A percentile compares a stretch with the other conserved stretches of the same genome.
These are phyloP conservation scores for Sanghuangporus baumii DNA, from an alignment of 1,284 basidiomycete species.

Conservation along the genomic window DNA sequence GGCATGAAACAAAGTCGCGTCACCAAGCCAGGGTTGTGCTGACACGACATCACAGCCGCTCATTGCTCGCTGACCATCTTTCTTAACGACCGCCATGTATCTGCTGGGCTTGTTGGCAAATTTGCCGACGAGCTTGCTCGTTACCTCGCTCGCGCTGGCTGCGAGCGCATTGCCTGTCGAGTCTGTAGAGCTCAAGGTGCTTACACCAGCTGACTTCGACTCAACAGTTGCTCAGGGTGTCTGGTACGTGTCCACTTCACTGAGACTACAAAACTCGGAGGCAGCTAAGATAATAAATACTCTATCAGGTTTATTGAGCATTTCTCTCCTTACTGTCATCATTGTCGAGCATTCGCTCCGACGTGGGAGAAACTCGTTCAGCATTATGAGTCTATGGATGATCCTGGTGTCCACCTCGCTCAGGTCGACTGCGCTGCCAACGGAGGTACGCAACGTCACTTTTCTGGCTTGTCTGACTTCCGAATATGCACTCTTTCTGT, in stretches of 20 bases:
- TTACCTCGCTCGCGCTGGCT: conserved; percentile 31
- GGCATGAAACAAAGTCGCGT: not conserved
- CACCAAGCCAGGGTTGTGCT: not conserved
- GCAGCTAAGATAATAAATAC: not conserved
- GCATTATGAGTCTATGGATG: conserved; percentile 47
- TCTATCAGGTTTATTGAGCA: conserved; percentile 58
- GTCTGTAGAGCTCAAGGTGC: conserved; percentile 29
- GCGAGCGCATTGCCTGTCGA: conserved; percentile 35
- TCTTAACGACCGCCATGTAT: not conserved
- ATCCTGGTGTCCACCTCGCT: conserved; percentile 66
- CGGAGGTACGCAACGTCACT: conserved; percentile 56
- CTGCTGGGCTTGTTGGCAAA: conserved; percentile 5
- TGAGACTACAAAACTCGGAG: not conserved
- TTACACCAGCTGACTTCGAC: conserved; percentile 66
- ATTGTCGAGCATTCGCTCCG: conserved; percentile 74
- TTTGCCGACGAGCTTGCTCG: conserved; percentile 23
- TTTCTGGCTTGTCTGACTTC: not conserved
- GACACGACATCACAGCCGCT: not conserved
- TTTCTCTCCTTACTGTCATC: conserved; percentile 76
- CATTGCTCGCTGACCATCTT: not conserved
- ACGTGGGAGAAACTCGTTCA: conserved; percentile 75
- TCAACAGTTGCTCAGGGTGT: conserved; percentile 51
- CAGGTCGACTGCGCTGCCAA: conserved; percentile 83
- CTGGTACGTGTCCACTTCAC: conserved; percentile 46
- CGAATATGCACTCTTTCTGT: not conserved